Evolutionary conservation across 169 alveolate species (phyloP).

Genomic region (Ichthyophthirius multifiliis): DNA sequence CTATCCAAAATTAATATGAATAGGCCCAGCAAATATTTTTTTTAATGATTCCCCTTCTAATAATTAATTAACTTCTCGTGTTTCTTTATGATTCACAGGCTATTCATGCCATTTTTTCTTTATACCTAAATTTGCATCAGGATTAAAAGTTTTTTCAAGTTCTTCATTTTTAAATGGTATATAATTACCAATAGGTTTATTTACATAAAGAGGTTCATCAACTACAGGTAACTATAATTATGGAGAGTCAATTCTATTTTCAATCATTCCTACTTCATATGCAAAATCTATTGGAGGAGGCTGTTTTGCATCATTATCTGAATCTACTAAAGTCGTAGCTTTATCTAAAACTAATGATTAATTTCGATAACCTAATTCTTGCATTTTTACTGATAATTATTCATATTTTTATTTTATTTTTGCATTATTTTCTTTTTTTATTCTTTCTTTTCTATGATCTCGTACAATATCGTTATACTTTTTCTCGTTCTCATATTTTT

Average conservation of each 20-base stretch:
- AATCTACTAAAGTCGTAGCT: neutral
- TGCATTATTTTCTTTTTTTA: constrained; percentile 20
- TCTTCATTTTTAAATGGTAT: constrained; percentile 29
- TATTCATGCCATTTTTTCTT: constrained; percentile 63
- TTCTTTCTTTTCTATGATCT: constrained; percentile 37
- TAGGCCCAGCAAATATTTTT: constrained; percentile 78
- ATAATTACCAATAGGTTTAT: constrained; percentile 79
- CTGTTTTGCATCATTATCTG: constrained; percentile 11
- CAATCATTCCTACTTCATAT: constrained; percentile 64
- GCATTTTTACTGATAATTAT: constrained; percentile 22
- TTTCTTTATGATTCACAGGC: constrained; percentile 79
- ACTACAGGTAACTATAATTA: constrained; percentile 59
- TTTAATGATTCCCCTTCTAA: constrained; percentile 76
- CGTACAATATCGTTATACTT: constrained; percentile 53
- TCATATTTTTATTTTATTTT: constrained; percentile 18
- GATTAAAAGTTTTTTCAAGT: constrained; percentile 40
- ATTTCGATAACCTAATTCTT: constrained; percentile 22
- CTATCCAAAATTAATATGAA: constrained; percentile 60
- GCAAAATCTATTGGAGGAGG: constrained; percentile 62
- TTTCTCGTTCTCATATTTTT: constrained; percentile 36
- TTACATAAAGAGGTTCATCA: constrained; percentile 73
- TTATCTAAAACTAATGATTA: neutral
- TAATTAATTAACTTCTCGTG: constrained; percentile 73
- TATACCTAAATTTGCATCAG: constrained; percentile 67
- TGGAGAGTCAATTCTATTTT: constrained; percentile 56